Conservation (phyloP, 2,329 filamentous ascomycete species). For the Calonectria multiphialidica region DNA sequence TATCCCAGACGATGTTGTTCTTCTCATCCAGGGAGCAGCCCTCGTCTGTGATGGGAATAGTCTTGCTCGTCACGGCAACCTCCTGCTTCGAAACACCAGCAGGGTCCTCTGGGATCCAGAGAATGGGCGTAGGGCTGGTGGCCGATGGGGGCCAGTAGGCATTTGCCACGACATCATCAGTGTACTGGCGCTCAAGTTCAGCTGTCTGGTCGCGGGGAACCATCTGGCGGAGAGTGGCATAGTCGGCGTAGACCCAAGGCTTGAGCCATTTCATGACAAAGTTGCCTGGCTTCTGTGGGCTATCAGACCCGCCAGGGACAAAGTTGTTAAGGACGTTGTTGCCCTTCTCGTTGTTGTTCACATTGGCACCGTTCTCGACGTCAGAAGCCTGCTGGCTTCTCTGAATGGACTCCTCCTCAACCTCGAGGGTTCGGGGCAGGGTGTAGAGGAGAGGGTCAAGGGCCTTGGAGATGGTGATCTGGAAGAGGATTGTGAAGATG, state of each 20-base stretch:
- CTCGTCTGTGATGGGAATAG: constrained; percentile 80
- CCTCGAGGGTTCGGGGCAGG: constrained; percentile 72
- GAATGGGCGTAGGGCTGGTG: constrained; percentile 67
- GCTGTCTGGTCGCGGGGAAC: constrained; percentile 70
- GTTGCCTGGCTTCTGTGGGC: constrained; percentile 61
- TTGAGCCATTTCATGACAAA: constrained; percentile 74
- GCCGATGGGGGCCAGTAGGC: constrained; percentile 82
- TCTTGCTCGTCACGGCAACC: constrained; percentile 72
- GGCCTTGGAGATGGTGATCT: constrained; percentile 77
- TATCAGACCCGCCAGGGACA: constrained; percentile 33
- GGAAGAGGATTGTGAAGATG: constrained; percentile 81
- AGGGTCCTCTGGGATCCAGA: constrained; percentile 83
- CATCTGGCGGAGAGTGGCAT: constrained; percentile 76
- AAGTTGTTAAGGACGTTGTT: constrained; percentile 37
- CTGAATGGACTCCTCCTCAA: constrained; percentile 56
- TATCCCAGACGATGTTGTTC: constrained; percentile 58
- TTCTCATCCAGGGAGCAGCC: constrained; percentile 78
- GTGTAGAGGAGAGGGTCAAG: constrained; percentile 79
- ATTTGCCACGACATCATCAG: constrained; percentile 70
- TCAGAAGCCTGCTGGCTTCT: constrained; percentile 44
- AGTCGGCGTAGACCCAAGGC: constrained; percentile 82
- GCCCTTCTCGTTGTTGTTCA: constrained; percentile 29
- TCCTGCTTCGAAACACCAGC: constrained; percentile 79
- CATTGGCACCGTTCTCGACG: constrained; percentile 34
- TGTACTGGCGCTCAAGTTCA: constrained; percentile 67